phyloP scores from a whole-genome alignment of 2,329 filamentous ascomycete species.

The Colletotrichum caudatum region DNA sequence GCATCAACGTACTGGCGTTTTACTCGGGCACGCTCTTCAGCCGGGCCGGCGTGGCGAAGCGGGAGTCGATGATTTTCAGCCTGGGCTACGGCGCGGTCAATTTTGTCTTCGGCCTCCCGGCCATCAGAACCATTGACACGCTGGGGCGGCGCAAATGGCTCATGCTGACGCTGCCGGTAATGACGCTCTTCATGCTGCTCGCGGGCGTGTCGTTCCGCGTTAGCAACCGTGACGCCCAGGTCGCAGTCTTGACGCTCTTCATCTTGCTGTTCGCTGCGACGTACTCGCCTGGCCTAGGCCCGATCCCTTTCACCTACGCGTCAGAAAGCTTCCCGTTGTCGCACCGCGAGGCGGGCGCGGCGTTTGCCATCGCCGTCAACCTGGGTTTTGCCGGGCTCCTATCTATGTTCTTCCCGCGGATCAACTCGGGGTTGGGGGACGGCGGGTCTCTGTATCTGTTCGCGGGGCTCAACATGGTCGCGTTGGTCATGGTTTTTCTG shows the following conservation, averaged over 20 bases:
- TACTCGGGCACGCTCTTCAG: constrained; percentile 53
- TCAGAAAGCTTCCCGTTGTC: constrained; percentile 64
- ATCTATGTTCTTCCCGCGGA: constrained; percentile 56
- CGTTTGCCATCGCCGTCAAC: constrained; percentile 62
- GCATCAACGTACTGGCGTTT: constrained; percentile 58
- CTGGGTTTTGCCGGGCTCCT: constrained; percentile 61
- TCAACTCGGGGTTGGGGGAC: constrained; percentile 46
- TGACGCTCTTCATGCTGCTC: constrained; percentile 56
- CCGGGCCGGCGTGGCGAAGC: constrained; percentile 40
- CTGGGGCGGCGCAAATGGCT: constrained; percentile 59
- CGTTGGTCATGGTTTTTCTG: constrained; percentile 59
- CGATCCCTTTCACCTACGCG: constrained; percentile 63
- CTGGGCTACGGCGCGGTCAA: constrained; percentile 55
- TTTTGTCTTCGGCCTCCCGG: constrained; percentile 57
- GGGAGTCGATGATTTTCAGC: constrained; percentile 49
- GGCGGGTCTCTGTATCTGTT: constrained; percentile 59
- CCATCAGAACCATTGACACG: constrained; percentile 55
- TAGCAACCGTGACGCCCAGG: constrained; percentile 38
- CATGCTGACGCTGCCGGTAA: constrained; percentile 56
- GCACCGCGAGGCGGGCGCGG: constrained; percentile 62
- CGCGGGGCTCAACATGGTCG: constrained; percentile 59
- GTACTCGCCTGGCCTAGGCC: constrained; percentile 58
- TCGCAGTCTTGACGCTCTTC: constrained; percentile 52
- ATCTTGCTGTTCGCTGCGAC: constrained; percentile 56
- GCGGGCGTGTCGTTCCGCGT: constrained; percentile 53